Conservation (phyloP, 2,329 filamentous ascomycete genomes). For the Talaromyces sp. region DNA sequence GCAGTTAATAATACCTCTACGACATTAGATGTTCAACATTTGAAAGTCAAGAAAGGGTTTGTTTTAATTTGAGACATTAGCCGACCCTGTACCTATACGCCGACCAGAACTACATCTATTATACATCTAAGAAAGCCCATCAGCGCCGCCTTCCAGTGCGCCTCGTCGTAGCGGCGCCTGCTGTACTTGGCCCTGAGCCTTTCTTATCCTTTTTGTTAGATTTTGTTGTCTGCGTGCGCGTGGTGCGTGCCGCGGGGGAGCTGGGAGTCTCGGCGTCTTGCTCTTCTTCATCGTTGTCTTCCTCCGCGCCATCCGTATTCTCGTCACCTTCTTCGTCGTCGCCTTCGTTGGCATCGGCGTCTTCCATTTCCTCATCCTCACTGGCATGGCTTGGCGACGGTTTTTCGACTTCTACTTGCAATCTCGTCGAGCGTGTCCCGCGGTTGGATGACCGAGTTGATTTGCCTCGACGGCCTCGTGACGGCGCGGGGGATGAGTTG, state of each 20-base stretch:
- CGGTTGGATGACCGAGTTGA: conserved; percentile 28
- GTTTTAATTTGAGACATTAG: not conserved
- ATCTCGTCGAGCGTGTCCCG: conserved; percentile 31
- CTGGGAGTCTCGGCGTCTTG: conserved; percentile 31
- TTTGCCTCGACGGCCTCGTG: conserved; percentile 31
- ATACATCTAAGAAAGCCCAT: conserved; percentile 1
- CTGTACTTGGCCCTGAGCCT: not conserved
- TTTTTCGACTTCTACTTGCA: conserved; percentile 34
- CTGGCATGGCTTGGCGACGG: conserved; percentile 24
- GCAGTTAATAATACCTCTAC: not conserved
- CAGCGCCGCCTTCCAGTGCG: conserved; percentile 30
- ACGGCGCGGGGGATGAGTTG: conserved; percentile 38
- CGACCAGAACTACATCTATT: not conserved
- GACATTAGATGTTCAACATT: not conserved
- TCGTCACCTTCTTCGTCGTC: conserved; percentile 34
- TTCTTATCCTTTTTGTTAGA: conserved; percentile 24
- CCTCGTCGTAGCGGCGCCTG: conserved; percentile 1
- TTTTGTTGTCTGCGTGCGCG: conserved; percentile 29
- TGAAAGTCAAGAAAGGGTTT: not conserved
- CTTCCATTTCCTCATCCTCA: conserved; percentile 35
- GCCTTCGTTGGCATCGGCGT: conserved; percentile 30
- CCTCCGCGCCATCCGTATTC: conserved; percentile 27
- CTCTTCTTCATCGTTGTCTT: conserved; percentile 33
- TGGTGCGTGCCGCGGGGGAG: conserved; percentile 29
- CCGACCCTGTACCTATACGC: not conserved